Conservation (phyloP, 345 rosid species). For the Angophora floribunda region DNA sequence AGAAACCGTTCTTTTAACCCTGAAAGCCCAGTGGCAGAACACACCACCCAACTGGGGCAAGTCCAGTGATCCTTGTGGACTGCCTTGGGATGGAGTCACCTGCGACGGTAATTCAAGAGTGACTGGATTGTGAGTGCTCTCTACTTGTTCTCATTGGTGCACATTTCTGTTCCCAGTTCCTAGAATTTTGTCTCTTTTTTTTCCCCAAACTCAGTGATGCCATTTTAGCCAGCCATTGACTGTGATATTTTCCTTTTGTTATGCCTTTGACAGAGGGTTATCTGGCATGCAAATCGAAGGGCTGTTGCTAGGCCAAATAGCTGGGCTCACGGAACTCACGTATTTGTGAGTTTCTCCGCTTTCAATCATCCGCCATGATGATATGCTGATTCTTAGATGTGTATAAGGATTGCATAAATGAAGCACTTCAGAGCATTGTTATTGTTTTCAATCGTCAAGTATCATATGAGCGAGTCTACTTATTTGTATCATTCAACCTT, state of each 20-base stretch:
- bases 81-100: conserved; percentile 86
- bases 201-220: neutral
- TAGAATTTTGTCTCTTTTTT: neutral
- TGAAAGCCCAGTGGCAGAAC: conserved; percentile 68
- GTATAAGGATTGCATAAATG: neutral
- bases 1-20: conserved; percentile 70
- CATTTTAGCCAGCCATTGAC: neutral
- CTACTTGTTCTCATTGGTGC: neutral
- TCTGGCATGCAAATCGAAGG: conserved; percentile 80
- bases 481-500: neutral
- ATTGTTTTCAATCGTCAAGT: neutral
- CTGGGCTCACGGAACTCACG: conserved; percentile 60
- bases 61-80: conserved; percentile 72
- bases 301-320: conserved; percentile 71
- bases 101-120: conserved; percentile 58
- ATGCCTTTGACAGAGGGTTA: conserved; percentile 40
- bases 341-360: conserved; percentile 52
- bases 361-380: neutral
- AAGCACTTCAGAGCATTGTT: neutral
- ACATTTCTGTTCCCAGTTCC: neutral
- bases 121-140: conserved; percentile 54
- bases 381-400: neutral
- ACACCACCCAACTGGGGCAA: conserved; percentile 72
- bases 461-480: neutral
- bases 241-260: neutral